Percentiles rank a stretch among this genome's conserved stretches.
Conservation (phyloP, 2,329 filamentous ascomycete species). For the Pseudopyrenochaeta lycopersici region DNA sequence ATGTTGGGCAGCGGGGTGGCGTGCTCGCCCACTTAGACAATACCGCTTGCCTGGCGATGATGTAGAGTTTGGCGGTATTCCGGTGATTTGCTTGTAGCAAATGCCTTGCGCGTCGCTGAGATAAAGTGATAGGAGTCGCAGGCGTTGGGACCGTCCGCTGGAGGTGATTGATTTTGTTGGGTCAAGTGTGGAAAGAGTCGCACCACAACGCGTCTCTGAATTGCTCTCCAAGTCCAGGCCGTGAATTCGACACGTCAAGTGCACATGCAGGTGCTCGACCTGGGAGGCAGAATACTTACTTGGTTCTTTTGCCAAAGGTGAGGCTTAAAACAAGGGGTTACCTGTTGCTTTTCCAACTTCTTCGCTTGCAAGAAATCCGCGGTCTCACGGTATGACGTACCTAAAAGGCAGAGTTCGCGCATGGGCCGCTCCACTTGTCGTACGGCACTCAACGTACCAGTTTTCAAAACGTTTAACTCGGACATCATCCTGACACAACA, state of each 20-base stretch:
- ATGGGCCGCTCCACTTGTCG: slow-evolving; percentile 13
- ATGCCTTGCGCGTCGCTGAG: not conserved
- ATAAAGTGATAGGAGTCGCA: slow-evolving; percentile 11
- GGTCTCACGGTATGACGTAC: slow-evolving; percentile 20
- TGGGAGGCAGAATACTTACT: slow-evolving; percentile 16
- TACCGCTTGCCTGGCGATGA: slow-evolving; percentile 2
- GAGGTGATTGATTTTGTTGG: slow-evolving; percentile 16
- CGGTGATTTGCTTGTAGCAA: too few relatives aligned
- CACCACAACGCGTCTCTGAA: slow-evolving; percentile 3
- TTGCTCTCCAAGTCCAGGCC: slow-evolving; percentile 1
- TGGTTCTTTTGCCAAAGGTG: slow-evolving; percentile 19
- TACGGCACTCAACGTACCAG: slow-evolving; percentile 3
- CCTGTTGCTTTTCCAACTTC: slow-evolving; percentile 6
- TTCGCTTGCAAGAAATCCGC: slow-evolving; percentile 19
- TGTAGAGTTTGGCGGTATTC: too few relatives aligned
- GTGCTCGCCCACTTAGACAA: not conserved
- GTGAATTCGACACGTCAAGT: not conserved
- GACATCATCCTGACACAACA: slow-evolving; percentile 13
- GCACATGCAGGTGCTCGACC: slow-evolving; percentile 6
- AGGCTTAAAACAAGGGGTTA: slow-evolving; percentile 3
- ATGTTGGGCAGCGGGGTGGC: slow-evolving; percentile 47
- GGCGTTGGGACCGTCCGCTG: slow-evolving; percentile 15
- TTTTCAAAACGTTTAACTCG: slow-evolving; percentile 4
- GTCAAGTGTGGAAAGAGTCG: slow-evolving; percentile 6
- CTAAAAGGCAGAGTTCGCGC: slow-evolving; percentile 5